These are phyloP conservation scores for Orychophragmus violaceus DNA, from an alignment of 345 rosid species.

Conservation along the genomic window DNA sequence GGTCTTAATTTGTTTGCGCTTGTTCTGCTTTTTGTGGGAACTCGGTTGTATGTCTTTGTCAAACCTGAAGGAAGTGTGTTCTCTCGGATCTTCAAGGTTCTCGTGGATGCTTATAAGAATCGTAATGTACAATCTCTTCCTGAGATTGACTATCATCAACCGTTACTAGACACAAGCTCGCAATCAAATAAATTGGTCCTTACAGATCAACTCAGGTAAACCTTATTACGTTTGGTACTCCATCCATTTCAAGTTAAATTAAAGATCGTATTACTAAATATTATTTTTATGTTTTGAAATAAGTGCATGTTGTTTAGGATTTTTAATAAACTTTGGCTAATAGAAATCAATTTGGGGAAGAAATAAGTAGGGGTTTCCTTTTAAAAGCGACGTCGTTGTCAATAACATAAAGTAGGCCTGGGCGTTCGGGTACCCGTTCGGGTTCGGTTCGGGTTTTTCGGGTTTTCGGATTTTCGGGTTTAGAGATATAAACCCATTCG, in stretches of 20 bases:
- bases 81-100: slow-evolving; percentile 44
- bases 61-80: slow-evolving; percentile 67
- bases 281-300: background rate
- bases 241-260: no score
- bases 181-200: slow-evolving; percentile 36
- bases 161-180: slow-evolving; percentile 38
- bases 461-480: no score
- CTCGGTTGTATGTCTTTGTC: slow-evolving; percentile 46
- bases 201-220: slow-evolving; percentile 49
- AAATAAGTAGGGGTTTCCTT: no score
- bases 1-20: slow-evolving; percentile 46
- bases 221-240: background rate
- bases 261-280: background rate
- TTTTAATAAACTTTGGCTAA: no score
- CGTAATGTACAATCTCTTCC: slow-evolving; percentile 31
- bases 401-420: no score
- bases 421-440: no score
- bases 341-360: no score
- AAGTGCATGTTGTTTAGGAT: background rate
- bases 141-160: slow-evolving; percentile 37
- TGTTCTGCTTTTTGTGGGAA: slow-evolving; percentile 51
- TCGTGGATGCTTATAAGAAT: slow-evolving; percentile 52
- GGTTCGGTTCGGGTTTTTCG: no score
- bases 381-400: no score
- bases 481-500: no score